phyloP scores from a whole-genome alignment of 225 moss, liverwort and hornwort species.

The Straminergon stramineum region DNA sequence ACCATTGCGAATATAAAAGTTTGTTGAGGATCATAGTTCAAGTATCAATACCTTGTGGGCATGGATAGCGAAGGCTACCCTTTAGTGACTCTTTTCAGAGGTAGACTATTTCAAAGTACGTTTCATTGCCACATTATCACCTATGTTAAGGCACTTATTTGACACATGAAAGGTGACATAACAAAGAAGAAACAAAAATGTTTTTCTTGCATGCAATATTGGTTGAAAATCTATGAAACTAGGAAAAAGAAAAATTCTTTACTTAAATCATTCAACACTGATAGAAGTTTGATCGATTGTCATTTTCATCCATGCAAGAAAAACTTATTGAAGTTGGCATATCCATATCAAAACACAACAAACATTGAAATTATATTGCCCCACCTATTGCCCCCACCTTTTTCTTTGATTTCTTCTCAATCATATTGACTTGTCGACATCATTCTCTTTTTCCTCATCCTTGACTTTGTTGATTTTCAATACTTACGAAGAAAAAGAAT shows the following conservation, averaged over 20 bases:
- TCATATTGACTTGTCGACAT: neutral
- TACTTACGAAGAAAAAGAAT: too few species aligned
- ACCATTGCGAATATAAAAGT: neutral
- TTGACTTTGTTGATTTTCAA: neutral
- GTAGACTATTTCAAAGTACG: neutral
- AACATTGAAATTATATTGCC: neutral
- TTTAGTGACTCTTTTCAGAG: fast-evolving
- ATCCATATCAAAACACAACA: neutral
- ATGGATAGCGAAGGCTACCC: neutral
- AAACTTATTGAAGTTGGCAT: too few species aligned
- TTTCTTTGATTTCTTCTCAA: neutral
- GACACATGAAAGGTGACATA: neutral
- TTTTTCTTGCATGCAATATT: neutral
- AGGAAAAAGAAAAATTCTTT: neutral
- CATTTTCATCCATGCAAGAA: neutral
- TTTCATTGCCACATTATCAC: neutral
- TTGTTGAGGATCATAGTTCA: neutral
- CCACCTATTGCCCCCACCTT: neutral
- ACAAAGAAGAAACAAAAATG: neutral
- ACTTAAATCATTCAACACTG: neutral
- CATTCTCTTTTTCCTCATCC: neutral
- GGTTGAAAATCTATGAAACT: neutral
- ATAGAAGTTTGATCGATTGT: neutral
- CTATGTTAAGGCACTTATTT: neutral
- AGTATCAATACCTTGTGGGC: neutral